phyloP scores from a whole-genome alignment of 2,329 filamentous ascomycete genomes.

The Onygenales sp. region DNA sequence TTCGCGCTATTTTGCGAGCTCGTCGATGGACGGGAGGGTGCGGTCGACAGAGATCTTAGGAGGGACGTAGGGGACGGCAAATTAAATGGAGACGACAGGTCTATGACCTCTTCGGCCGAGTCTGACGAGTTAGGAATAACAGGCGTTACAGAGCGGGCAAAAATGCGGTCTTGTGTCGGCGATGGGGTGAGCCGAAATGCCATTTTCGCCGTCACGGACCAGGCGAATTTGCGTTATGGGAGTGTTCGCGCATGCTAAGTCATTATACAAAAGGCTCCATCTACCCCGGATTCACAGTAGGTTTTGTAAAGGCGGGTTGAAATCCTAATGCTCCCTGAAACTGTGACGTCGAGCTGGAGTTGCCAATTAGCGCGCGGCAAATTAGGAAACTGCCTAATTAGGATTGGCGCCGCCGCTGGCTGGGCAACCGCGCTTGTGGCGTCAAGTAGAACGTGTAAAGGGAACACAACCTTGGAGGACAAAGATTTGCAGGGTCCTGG shows the following conservation, averaged over 20 bases:
- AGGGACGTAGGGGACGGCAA: conserved; percentile 18
- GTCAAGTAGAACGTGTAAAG: neutral
- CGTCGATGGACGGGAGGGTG: neutral
- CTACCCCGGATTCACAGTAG: too few relatives aligned
- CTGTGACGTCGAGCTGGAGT: neutral
- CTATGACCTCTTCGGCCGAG: conserved; percentile 4
- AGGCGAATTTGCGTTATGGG: neutral
- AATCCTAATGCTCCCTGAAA: neutral
- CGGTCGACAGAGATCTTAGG: neutral
- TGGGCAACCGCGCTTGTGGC: conserved; percentile 20
- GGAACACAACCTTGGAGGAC: too few relatives aligned
- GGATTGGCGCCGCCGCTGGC: conserved; percentile 17
- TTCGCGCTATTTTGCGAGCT: neutral
- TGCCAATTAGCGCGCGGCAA: neutral
- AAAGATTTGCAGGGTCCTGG: too few relatives aligned
- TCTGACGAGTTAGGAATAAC: conserved; percentile 7
- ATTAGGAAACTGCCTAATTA: conserved; percentile 22
- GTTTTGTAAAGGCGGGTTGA: neutral
- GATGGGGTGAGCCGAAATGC: conserved; percentile 18
- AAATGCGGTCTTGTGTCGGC: conserved; percentile 29
- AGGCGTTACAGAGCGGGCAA: conserved; percentile 23
- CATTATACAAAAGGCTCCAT: too few relatives aligned
- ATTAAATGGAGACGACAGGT: conserved; percentile 13
- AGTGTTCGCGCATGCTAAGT: too few relatives aligned
- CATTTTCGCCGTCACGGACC: neutral